These are phyloP conservation scores for Solanum lignicaule DNA, from an alignment of 257 asterid genomes.

Conservation along the genomic window DNA sequence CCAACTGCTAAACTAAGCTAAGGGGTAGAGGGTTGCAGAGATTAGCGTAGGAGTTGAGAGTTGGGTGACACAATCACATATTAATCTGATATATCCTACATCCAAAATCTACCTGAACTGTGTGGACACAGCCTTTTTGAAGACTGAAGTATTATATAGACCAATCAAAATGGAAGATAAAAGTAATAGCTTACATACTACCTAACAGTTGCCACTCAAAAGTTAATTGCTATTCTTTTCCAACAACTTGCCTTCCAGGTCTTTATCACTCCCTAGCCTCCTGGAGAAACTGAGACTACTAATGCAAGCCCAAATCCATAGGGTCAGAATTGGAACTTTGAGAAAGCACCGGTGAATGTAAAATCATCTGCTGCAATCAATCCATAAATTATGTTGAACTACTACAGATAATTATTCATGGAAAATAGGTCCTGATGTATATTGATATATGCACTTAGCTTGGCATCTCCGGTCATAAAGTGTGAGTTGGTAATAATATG, in stretches of 20 bases:
- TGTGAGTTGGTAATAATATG: background rate
- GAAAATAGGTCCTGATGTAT: background rate
- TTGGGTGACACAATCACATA: background rate
- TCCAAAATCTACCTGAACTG: background rate
- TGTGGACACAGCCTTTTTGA: background rate
- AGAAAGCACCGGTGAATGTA: background rate
- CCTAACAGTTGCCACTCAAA: background rate
- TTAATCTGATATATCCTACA: background rate
- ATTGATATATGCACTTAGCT: background rate
- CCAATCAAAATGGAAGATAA: background rate
- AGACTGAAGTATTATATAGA: background rate
- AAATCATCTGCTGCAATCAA: background rate
- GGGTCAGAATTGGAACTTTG: background rate
- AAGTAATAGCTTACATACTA: background rate
- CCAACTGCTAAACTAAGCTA: background rate
- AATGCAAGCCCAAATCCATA: background rate
- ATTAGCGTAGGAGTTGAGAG: background rate
- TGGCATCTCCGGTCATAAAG: background rate
- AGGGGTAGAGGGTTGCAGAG: background rate
- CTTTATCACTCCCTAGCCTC: background rate
- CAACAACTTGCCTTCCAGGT: background rate
- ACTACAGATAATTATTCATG: background rate
- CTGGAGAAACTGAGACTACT: background rate
- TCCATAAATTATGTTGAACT: background rate
- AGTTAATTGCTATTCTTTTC: background rate